Evolutionary conservation across 495 filamentous ascomycete species (phyloP).

Genomic region (Penicillium longicatenatum): DNA sequence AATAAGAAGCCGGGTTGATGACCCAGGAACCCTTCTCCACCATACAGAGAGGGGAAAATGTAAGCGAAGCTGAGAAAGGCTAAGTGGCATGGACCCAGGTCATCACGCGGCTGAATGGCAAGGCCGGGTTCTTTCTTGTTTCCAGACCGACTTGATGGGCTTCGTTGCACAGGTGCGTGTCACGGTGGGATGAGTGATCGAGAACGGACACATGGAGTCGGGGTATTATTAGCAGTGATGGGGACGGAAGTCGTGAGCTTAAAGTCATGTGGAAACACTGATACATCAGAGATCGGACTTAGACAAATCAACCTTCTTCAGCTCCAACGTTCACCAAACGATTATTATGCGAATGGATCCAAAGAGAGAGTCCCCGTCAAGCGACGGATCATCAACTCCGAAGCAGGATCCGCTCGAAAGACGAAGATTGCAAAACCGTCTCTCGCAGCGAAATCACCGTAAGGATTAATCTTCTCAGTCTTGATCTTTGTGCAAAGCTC

Average conservation of each 20-base stretch:
- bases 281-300: too few species aligned
- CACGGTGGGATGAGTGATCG: conserved; percentile 34
- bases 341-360: conserved; percentile 18
- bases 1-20: not conserved
- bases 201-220: conserved; percentile 7
- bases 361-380: conserved; percentile 4
- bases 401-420: conserved; percentile 33
- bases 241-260: not conserved
- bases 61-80: conserved; percentile 14
- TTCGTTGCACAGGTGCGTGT: conserved; percentile 29
- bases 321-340: too few species aligned
- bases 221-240: not conserved
- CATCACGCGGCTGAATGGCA: conserved; percentile 18
- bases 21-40: not conserved
- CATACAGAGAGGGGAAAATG: not conserved
- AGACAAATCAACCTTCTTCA: too few species aligned
- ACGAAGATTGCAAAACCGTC: conserved; percentile 37
- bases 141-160: conserved; percentile 15
- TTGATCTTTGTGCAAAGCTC: not conserved
- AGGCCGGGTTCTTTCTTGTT: conserved; percentile 10
- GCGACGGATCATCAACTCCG: conserved; percentile 13
- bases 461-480: not conserved
- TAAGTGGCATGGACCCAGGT: not conserved
- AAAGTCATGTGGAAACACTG: too few species aligned
- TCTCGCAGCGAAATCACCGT: conserved; percentile 44